Evolutionary conservation across 805 yeast species (phyloP).

Genomic region (Sugiyamaella valdiviana): DNA sequence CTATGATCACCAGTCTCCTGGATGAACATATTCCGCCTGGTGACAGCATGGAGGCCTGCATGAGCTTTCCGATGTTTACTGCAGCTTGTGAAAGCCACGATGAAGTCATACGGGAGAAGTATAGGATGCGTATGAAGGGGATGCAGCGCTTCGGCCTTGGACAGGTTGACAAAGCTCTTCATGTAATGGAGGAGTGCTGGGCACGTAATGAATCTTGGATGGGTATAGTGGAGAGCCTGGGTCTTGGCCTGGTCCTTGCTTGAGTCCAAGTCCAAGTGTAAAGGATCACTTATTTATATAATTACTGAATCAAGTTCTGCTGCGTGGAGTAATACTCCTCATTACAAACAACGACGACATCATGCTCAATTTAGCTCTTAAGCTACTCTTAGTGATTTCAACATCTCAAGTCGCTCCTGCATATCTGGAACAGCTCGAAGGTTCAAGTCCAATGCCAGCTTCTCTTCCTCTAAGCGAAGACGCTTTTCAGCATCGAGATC

Average conservation of each 20-base stretch:
- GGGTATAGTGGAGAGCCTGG: constrained; percentile 38
- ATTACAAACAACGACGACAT: not conserved
- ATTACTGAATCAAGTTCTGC: not conserved
- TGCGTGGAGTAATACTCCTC: not conserved
- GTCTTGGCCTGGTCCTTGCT: constrained; percentile 42
- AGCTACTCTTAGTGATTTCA: constrained; percentile 24
- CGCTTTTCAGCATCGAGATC: constrained; percentile 68
- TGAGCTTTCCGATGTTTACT: constrained; percentile 49
- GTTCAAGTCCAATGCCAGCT: constrained; percentile 59
- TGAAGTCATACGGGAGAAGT: constrained; percentile 33
- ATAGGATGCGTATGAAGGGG: constrained; percentile 36
- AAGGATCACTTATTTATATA: not conserved
- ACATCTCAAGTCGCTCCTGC: constrained; percentile 58
- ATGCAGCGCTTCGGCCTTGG: constrained; percentile 41
- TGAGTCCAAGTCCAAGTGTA: constrained; percentile 17
- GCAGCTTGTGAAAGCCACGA: constrained; percentile 54
- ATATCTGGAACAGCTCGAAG: constrained; percentile 66
- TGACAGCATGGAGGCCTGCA: constrained; percentile 49
- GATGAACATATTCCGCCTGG: constrained; percentile 39
- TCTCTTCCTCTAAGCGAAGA: constrained; percentile 69
- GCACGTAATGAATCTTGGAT: constrained; percentile 47
- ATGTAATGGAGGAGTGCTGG: constrained; percentile 51
- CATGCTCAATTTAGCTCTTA: not conserved
- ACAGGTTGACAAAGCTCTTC: constrained; percentile 41
- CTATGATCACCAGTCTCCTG: constrained; percentile 36